Conservation (phyloP, 2,329 filamentous ascomycete genomes). For the Aspergillus calidoustus region DNA sequence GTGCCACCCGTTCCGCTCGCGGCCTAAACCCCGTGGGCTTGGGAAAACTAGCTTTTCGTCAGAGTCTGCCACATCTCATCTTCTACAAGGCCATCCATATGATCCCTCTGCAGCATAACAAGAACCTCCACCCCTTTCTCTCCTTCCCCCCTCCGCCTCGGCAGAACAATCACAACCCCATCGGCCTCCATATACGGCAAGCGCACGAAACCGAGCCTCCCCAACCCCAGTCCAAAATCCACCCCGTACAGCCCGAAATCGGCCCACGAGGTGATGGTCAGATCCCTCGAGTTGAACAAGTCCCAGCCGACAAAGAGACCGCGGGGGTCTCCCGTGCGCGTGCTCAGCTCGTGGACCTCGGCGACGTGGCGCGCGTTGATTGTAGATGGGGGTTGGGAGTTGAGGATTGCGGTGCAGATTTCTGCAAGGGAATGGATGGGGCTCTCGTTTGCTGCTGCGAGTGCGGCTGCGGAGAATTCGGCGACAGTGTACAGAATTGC, state of each 20-base stretch:
- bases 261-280: constrained; percentile 22
- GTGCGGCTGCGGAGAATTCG: neutral
- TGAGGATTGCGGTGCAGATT: constrained; percentile 6
- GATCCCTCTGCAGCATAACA: constrained; percentile 8
- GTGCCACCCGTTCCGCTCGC: no score
- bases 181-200: constrained; percentile 19
- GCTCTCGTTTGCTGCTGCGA: neutral
- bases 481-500: constrained; percentile 9
- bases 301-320: constrained; percentile 19
- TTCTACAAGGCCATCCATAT: constrained; percentile 9
- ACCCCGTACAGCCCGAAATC: constrained; percentile 15
- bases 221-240: constrained; percentile 16
- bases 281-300: constrained; percentile 19
- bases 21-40: no score
- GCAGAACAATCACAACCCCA: constrained; percentile 7
- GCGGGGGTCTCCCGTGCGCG: neutral
- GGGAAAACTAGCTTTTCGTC: no score
- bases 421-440: neutral
- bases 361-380: constrained; percentile 11
- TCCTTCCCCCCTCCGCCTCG: neutral
- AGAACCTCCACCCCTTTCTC: constrained; percentile 4
- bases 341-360: constrained; percentile 9
- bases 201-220: constrained; percentile 9
- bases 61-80: constrained; percentile 8
- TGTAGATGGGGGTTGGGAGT: neutral